Conservation (phyloP, 352 stramenopile genomes). For the Globisporangium cederbergense region DNA sequence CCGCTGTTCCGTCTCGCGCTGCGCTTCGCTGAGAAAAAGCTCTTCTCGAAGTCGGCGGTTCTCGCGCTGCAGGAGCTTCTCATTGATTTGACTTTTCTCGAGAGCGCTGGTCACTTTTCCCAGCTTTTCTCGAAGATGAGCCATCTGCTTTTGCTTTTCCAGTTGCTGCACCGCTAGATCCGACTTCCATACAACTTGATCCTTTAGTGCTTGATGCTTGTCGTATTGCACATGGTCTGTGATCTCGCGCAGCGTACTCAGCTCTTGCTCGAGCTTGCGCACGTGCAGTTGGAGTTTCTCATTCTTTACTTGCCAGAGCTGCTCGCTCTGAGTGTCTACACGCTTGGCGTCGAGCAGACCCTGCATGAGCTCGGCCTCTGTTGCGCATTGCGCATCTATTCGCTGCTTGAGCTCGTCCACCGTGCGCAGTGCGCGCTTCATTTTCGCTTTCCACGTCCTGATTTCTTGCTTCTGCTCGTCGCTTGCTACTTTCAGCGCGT, state of each 20-base stretch:
- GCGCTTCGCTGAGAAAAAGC: conserved; percentile 55
- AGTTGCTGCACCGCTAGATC: conserved; percentile 26
- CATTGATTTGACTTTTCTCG: conserved; percentile 43
- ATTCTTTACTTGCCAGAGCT: conserved; percentile 31
- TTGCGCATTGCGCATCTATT: conserved; percentile 11
- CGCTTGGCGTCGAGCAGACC: conserved; percentile 23
- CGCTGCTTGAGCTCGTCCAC: conserved; percentile 35
- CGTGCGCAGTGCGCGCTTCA: conserved; percentile 27
- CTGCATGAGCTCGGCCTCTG: conserved; percentile 14
- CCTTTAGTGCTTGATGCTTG: conserved; percentile 20
- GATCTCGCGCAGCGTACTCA: conserved; percentile 20
- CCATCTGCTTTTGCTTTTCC: conserved; percentile 30
- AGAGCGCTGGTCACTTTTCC: conserved; percentile 16
- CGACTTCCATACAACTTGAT: conserved; percentile 20
- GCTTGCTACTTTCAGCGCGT: conserved; percentile 15
- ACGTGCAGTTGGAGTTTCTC: conserved; percentile 31
- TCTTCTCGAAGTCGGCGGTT: conserved; percentile 55
- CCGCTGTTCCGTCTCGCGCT: conserved; percentile 45
- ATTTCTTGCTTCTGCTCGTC: conserved; percentile 28
- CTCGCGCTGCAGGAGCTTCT: conserved; percentile 45
- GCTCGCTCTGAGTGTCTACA: conserved; percentile 23
- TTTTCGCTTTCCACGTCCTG: conserved; percentile 41
- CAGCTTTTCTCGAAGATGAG: conserved; percentile 27
- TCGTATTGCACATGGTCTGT: conserved; percentile 18
- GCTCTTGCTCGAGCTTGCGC: conserved; percentile 9